A percentile compares a stretch with the other conserved stretches of the same genome.
phyloP scores from a whole-genome alignment of 805 yeast species.

The Kodamaea nitidulidarum region DNA sequence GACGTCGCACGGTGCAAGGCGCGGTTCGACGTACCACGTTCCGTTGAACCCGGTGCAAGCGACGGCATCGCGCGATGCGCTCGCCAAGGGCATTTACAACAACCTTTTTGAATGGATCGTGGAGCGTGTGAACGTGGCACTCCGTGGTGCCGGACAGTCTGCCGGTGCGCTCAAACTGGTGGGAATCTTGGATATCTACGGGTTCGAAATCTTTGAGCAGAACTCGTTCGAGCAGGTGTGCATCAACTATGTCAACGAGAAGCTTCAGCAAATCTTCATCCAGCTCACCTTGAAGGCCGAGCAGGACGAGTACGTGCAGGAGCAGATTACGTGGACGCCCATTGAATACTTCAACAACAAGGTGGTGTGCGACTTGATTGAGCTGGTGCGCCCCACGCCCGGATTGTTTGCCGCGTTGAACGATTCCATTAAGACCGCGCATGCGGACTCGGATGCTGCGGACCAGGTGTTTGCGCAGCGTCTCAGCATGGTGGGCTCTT shows the following conservation, averaged over 20 bases:
- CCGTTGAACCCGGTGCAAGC: slow-evolving; percentile 93
- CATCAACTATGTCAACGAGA: slow-evolving; percentile 93
- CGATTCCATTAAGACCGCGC: slow-evolving; percentile 97
- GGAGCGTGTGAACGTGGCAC: slow-evolving; percentile 77
- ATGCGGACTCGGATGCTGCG: slow-evolving; percentile 94
- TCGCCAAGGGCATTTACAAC: slow-evolving; percentile 90
- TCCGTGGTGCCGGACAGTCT: slow-evolving; percentile 43
- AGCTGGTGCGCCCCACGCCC: slow-evolving; percentile 83
- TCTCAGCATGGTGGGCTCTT: slow-evolving; percentile 70
- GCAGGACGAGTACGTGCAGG: slow-evolving; percentile 95
- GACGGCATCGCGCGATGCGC: slow-evolving; percentile 88
- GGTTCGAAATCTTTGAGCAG: slow-evolving; percentile 92
- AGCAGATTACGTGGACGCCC: slow-evolving; percentile 95
- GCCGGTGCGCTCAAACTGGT: slow-evolving; percentile 56
- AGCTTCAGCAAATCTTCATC: slow-evolving; percentile 92
- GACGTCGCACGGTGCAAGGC: slow-evolving; percentile 80
- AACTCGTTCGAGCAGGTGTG: slow-evolving; percentile 94
- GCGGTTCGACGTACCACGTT: slow-evolving; percentile 92
- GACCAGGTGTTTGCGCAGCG: slow-evolving; percentile 95
- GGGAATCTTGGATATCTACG: slow-evolving; percentile 93
- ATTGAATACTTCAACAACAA: slow-evolving; percentile 94
- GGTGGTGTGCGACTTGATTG: slow-evolving; percentile 94
- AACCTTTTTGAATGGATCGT: slow-evolving; percentile 97
- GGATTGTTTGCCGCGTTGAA: slow-evolving; percentile 95
- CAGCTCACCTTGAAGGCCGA: slow-evolving; percentile 94